phyloP scores from a whole-genome alignment of 768 basidiomycete species.

The Tylopilus intermedius region DNA sequence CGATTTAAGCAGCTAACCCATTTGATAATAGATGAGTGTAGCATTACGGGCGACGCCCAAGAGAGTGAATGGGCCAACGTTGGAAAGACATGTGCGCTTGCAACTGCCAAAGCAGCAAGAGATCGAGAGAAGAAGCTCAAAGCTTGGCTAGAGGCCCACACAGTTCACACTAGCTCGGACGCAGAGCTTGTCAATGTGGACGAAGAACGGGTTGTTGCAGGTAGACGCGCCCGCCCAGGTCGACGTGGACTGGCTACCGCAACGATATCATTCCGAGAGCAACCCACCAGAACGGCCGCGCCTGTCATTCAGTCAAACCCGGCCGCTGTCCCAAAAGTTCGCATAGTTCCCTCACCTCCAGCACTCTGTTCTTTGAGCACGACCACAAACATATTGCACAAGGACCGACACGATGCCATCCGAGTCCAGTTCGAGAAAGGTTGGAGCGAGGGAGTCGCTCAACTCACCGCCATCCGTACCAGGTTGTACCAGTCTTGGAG shows the following conservation, averaged over 20 bases:
- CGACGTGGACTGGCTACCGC: conserved; percentile 62
- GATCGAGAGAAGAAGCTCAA: conserved; percentile 63
- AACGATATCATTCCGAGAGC: conserved; percentile 53
- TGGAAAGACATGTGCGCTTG: conserved; percentile 57
- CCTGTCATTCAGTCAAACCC: conserved; percentile 9
- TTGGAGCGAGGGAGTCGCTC: conserved; percentile 56
- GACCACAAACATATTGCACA: conserved; percentile 29
- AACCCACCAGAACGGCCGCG: conserved; percentile 15
- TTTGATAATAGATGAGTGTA: conserved; percentile 68
- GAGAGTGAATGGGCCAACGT: conserved; percentile 56
- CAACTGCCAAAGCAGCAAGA: conserved; percentile 55
- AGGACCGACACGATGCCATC: conserved; percentile 37
- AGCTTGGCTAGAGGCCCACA: conserved; percentile 41
- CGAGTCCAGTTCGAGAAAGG: conserved; percentile 53
- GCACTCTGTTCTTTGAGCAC: conserved; percentile 45
- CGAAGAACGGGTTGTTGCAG: conserved; percentile 2
- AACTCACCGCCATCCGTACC: conserved; percentile 44
- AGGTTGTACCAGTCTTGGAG: conserved; percentile 43
- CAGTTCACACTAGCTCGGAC: neutral
- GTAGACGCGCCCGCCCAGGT: conserved; percentile 37
- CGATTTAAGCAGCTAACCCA: conserved; percentile 51
- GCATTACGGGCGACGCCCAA: conserved; percentile 45
- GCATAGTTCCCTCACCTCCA: conserved; percentile 54
- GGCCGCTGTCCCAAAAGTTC: conserved; percentile 37
- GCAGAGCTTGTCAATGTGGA: neutral